Evolutionary conservation across 352 stramenopile genomes (phyloP), one percentile per base, ranked within the genome.

Genomic region (Pythium rishiriense): DNA sequence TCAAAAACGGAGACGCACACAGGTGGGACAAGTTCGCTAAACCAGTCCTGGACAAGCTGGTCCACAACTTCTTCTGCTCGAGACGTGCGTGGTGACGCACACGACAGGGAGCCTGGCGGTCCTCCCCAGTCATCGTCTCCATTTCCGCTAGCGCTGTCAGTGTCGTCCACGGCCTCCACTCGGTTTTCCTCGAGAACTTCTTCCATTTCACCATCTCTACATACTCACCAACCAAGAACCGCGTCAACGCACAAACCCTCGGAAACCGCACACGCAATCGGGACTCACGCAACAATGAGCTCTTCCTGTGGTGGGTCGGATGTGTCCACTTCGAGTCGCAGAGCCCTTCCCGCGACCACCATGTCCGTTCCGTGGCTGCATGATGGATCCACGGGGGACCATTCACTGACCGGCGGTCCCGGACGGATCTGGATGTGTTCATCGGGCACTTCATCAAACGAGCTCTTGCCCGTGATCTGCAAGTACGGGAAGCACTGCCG

Each of bases 401-500:
- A 24, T 4, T 3, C 25, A 11, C 46, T 53, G 3, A 37, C 12
- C 10, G n/a, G 28, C 10, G 25, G 47, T 24, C 22, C 53, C 37
- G 51, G 31, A 9, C 60, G 60, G 17, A 67, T 55, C 26, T 76
- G 75, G 58, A 86, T 70, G 49, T 87, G 72, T 43, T 86, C 79
- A 19, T 74, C 69, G 6, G 62, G 73, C 19, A 73, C 68, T 17
- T 66, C 41, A 17, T 52, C 29, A 10, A 81, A 37, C 22, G 75
- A 33, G 11, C 51, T 66, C 11, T 39, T 67, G 8, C 79, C 77
- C 6, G 51, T 58, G 17, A 83, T 49, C 7, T 74, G 67, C 28
- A 87, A 42, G 25, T 85, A 87, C 33, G 69, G 55, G 63, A 88
- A 88, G 41, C 66, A 68, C 49, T 73, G 54, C 21, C 74, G 79